Evolutionary conservation across 73 alveolate species (phyloP).

Genomic region (Breviolum minutum): DNA sequence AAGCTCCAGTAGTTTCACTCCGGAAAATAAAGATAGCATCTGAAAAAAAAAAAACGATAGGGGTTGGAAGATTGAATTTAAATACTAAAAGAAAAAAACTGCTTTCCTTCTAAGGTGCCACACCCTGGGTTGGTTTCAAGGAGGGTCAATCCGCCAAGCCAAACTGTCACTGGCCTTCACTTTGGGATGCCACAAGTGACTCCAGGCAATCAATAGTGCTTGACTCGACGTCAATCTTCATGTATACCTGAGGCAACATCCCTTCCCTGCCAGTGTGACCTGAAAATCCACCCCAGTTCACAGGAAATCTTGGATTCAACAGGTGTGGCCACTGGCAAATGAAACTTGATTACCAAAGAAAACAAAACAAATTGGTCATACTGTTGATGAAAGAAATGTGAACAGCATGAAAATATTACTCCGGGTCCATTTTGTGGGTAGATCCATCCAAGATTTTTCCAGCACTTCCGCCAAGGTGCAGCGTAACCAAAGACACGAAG

Average conservation of each 20-base stretch:
- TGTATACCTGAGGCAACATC: slow-evolving; percentile 11
- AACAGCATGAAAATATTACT: no score
- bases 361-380: not conserved
- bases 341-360: no score
- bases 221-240: slow-evolving; percentile 85
- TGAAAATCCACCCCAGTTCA: not conserved
- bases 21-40: no score
- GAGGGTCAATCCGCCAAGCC: not conserved
- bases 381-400: not conserved
- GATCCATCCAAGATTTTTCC: no score
- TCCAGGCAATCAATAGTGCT: slow-evolving; percentile 89
- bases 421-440: no score
- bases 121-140: no score
- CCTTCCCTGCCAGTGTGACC: not conserved
- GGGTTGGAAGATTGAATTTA: no score
- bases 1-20: no score
- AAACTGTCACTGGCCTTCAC: slow-evolving; percentile 1
- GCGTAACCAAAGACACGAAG: slow-evolving; percentile 73
- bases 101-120: not conserved
- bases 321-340: no score
- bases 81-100: no score
- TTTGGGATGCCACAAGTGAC: slow-evolving; percentile 42
- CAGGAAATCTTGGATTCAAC: no score
- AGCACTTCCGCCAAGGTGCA: not conserved
- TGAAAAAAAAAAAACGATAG: no score